Conservation (phyloP, 176 grass and related monocot species). For the Musa itinerans region DNA sequence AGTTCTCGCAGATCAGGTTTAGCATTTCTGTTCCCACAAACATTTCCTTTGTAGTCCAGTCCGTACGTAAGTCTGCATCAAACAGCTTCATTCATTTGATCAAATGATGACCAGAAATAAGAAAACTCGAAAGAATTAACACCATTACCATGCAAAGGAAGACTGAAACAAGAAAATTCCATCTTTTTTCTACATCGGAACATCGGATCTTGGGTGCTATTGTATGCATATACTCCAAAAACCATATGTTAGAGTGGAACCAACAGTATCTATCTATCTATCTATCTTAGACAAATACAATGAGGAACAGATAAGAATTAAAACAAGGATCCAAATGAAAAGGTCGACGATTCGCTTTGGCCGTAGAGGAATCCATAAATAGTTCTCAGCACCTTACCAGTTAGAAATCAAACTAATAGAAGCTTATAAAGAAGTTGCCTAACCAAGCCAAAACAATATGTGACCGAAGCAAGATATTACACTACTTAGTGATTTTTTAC, state of each 20-base stretch:
- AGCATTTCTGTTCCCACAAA: slow-evolving; percentile 62
- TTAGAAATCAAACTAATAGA: background rate
- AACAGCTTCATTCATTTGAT: background rate
- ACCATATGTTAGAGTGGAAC: background rate
- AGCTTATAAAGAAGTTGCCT: background rate
- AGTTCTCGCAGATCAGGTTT: slow-evolving; percentile 62
- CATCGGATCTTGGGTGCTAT: background rate
- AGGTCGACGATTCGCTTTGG: background rate
- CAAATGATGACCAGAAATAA: background rate
- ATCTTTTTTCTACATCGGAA: no score
- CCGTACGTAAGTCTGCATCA: slow-evolving; percentile 68
- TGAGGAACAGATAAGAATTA: background rate
- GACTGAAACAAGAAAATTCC: no score
- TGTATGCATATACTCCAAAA: background rate
- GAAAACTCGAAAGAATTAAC: background rate
- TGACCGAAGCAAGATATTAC: background rate
- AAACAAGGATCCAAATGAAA: background rate
- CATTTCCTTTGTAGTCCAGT: slow-evolving; percentile 92
- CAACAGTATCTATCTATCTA: background rate
- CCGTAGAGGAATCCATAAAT: background rate
- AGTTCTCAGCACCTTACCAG: background rate
- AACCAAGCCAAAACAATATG: background rate
- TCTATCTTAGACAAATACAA: background rate
- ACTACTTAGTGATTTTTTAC: background rate
- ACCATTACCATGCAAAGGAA: background rate